Base-by-base conservation (phyloP, 2,329 filamentous ascomycete species). In the Arthroderma sp. region DNA sequence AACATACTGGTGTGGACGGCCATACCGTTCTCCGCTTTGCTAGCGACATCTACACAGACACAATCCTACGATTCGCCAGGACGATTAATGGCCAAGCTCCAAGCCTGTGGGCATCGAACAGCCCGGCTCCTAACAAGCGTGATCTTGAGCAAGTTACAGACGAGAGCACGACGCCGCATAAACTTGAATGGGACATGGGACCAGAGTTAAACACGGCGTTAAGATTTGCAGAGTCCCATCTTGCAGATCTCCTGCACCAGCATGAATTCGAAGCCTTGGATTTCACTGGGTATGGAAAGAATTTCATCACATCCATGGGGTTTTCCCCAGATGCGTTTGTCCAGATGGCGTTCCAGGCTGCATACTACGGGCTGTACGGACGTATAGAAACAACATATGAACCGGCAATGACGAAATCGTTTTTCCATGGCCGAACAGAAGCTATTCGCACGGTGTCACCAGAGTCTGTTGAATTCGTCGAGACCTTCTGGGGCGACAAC, bases 311-410 rank as follows among this genome's bases (percentile, higher is more conserved):
- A 0, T 86, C 83, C 0, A 93, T 93, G 81, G 89, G 89, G 5
- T 93, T 96, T 65, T 96, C 89, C 0, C 89, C 91, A 0, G 91
- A 96, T 61, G 91, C 91, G 0, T 98, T 94, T 60, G 85, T 98
- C 15, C 91, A 98, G 64, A 96, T 98, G 89, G 91, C 91, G 0
- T 95, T 95, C 68, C 91, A 98, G 63, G 89, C 89, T 4, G 89
- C 91, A 1, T 96, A 98, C 69, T 98, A 95, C 58, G 91, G 91
- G 1, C 74, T 98, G 5, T 98, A 96, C 56, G 91, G 91, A 3
- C 80, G 86, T 4, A 78, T 94, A 1, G 91, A 96, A 63, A 94
- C 86, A 59, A 91, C 88, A 0, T 98, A 98, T 61, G 91, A 98
- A 64, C 91, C 91, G 5, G 89, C 91, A 36, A 96, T 98, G 91